Conservation (phyloP, 2,329 filamentous ascomycete genomes). For the Nemania sp. region DNA sequence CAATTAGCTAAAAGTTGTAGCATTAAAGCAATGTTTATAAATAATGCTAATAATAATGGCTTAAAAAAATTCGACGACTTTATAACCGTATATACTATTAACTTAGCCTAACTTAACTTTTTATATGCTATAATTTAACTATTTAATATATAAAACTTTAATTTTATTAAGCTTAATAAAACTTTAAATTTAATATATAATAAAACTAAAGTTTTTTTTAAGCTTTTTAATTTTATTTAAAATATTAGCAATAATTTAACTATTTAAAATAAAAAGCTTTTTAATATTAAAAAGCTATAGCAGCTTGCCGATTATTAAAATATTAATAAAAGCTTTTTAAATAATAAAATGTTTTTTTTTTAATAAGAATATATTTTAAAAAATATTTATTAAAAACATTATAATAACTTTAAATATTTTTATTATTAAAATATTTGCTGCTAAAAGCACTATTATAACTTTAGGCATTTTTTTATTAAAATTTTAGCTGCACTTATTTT, state of each 20-base stretch:
- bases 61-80: neutral
- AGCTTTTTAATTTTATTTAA: conserved; percentile 1
- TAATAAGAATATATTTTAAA: no score
- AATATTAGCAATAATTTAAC: neutral
- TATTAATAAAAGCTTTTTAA: no score
- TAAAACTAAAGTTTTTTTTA: neutral
- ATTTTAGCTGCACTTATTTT: neutral
- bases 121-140: neutral
- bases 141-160: conserved; percentile 6
- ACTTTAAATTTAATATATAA: neutral
- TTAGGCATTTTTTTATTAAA: neutral
- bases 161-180: neutral
- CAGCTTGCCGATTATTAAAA: neutral
- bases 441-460: neutral
- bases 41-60: neutral
- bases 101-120: no score
- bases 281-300: neutral
- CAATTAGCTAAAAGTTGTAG: neutral
- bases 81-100: conserved; percentile 1
- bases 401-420: neutral
- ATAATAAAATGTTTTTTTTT: no score
- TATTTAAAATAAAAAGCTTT: neutral
- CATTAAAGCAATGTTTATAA: neutral
- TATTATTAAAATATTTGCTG: neutral
- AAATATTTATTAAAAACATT: no score